Percentiles rank a stretch among this genome's conserved stretches.
These are phyloP conservation scores for Rachicladosporium sp. DNA, from an alignment of 2,329 filamentous ascomycete species.

Conservation along the genomic window DNA sequence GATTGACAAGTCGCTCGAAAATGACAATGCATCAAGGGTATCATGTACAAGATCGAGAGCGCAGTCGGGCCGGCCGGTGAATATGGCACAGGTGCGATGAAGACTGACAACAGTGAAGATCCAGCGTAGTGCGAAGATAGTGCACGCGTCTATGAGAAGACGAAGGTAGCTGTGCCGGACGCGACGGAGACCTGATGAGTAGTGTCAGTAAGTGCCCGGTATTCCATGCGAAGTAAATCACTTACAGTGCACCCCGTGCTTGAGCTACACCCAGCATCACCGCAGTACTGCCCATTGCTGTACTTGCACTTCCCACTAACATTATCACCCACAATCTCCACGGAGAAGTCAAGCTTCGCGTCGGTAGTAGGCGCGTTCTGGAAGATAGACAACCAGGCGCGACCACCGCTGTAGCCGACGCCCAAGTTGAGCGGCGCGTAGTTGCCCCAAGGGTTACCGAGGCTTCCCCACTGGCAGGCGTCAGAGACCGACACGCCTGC, in stretches of 20 bases:
- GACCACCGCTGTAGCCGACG: conserved; percentile 57
- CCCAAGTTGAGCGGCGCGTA: conserved; percentile 80
- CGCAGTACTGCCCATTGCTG: conserved; percentile 50
- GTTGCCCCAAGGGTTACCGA: conserved; percentile 55
- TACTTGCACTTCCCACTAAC: conserved; percentile 52
- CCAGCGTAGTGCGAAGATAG: not conserved
- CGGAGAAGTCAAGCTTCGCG: conserved; percentile 61
- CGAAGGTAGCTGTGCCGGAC: conserved; percentile 38
- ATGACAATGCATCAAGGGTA: too few relatives aligned
- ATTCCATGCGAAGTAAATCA: conserved; percentile 13
- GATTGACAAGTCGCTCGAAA: too few relatives aligned
- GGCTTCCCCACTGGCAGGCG: conserved; percentile 64
- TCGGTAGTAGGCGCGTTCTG: conserved; percentile 66
- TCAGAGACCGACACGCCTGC: conserved; percentile 53
- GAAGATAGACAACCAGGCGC: conserved; percentile 73
- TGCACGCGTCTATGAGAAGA: conserved; percentile 20
- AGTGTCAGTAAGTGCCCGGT: conserved; percentile 7
- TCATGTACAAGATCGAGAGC: too few relatives aligned
- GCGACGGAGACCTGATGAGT: conserved; percentile 33
- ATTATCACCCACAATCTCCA: conserved; percentile 60
- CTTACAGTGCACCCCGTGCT: conserved; percentile 70
- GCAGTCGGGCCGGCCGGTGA: too few relatives aligned
- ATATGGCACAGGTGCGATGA: too few relatives aligned
- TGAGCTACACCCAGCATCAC: conserved; percentile 35
- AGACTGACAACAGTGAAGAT: too few relatives aligned